A percentile compares a stretch with the other conserved stretches of the same genome.
Conservation (phyloP, 495 filamentous ascomycete species). For the Usnea hakonensis region DNA sequence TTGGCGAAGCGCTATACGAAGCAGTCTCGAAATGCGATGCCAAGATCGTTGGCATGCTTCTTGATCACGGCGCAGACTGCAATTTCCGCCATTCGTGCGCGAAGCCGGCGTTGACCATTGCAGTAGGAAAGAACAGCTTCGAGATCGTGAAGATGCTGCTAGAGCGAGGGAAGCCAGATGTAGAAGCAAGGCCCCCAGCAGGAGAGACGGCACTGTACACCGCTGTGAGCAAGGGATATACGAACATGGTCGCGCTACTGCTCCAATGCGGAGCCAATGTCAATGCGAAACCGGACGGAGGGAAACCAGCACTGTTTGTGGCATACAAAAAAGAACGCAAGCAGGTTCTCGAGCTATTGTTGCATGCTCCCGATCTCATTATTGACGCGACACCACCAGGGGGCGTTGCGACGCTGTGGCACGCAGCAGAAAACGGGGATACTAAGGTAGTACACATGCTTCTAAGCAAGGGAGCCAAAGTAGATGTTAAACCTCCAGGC, state of each 20-base stretch:
- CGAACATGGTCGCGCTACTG: slow-evolving; percentile 10
- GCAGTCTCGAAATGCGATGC: slow-evolving; percentile 13
- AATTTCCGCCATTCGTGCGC: slow-evolving; percentile 11
- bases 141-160: slow-evolving; percentile 16
- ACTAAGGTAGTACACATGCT: slow-evolving; percentile 9
- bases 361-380: slow-evolving; percentile 7
- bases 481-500: slow-evolving; percentile 13
- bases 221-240: slow-evolving; percentile 8
- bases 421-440: slow-evolving; percentile 15
- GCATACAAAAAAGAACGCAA: slow-evolving; percentile 5
- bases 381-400: slow-evolving; percentile 17
- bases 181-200: slow-evolving; percentile 14
- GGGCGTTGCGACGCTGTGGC: slow-evolving; percentile 18
- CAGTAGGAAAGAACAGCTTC: slow-evolving; percentile 8
- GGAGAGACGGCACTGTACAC: slow-evolving; percentile 15
- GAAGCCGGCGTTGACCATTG: slow-evolving; percentile 16
- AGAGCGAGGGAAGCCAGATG: slow-evolving; percentile 8
- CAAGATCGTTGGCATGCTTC: slow-evolving; percentile 7
- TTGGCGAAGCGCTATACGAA: slow-evolving; percentile 17
- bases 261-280: slow-evolving; percentile 13
- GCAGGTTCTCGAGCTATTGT: slow-evolving; percentile 10
- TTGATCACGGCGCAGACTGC: slow-evolving; percentile 14
- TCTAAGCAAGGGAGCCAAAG: slow-evolving; percentile 12
- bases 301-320: slow-evolving; percentile 14
- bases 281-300: slow-evolving; percentile 14